These are phyloP conservation scores for Taphrina flavorubra DNA, from an alignment of 1,139 yeast genomes.

Conservation along the genomic window DNA sequence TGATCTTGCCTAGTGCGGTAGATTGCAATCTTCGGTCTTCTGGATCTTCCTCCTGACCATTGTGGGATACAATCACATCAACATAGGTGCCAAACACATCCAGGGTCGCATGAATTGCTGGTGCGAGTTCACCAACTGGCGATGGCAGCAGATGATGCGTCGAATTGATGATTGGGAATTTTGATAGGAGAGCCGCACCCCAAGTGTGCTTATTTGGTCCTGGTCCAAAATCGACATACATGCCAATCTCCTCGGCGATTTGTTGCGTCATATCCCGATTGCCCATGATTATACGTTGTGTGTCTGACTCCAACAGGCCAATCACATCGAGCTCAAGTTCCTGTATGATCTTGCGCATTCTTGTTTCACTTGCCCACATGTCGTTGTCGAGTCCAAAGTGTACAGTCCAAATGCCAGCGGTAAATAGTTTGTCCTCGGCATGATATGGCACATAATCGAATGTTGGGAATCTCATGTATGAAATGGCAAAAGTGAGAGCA, in stretches of 20 bases:
- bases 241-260: slow-evolving; percentile 88
- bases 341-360: slow-evolving; percentile 80
- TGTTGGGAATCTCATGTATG: slow-evolving; percentile 66
- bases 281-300: slow-evolving; percentile 92
- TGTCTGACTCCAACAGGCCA: slow-evolving; percentile 89
- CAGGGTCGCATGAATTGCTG: slow-evolving; percentile 94
- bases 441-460: slow-evolving; percentile 73
- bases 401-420: slow-evolving; percentile 97
- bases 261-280: slow-evolving; percentile 91
- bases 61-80: slow-evolving; percentile 94
- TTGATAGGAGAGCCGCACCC: slow-evolving; percentile 92
- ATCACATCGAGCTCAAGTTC: slow-evolving; percentile 90
- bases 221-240: slow-evolving; percentile 96
- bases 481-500: slow-evolving; percentile 49
- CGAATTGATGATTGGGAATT: slow-evolving; percentile 88
- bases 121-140: slow-evolving; percentile 97
- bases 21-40: slow-evolving; percentile 92
- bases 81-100: slow-evolving; percentile 84
- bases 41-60: slow-evolving; percentile 96
- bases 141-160: slow-evolving; percentile 91
- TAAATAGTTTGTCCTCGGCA: slow-evolving; percentile 73
- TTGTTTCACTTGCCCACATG: slow-evolving; percentile 94
- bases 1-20: slow-evolving; percentile 71
- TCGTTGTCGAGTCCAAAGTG: slow-evolving; percentile 97
- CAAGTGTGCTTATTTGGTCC: slow-evolving; percentile 98